phyloP scores from a whole-genome alignment of 148 eudicot genomes.

The Fagopyrum esculentum region DNA sequence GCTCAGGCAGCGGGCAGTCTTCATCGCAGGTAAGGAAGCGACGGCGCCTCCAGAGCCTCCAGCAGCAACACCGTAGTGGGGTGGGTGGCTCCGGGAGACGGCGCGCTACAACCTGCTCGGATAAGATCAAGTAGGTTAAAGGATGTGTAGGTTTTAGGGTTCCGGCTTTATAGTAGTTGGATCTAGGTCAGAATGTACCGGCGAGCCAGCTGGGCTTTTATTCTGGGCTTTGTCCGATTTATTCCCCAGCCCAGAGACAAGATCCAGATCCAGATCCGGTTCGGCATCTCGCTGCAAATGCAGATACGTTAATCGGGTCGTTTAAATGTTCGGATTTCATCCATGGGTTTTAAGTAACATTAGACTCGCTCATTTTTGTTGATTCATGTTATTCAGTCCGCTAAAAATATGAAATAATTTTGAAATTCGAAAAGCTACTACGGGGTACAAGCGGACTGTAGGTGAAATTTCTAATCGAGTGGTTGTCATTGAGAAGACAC shows the following conservation, averaged over 20 bases:
- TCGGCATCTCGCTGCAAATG: background rate
- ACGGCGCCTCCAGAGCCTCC: constrained; percentile 4
- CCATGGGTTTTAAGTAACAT: too few relatives aligned
- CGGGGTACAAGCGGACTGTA: too few relatives aligned
- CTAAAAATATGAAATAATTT: too few relatives aligned
- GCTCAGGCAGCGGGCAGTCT: constrained; percentile 16
- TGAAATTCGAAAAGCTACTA: too few relatives aligned
- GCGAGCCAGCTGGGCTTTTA: background rate
- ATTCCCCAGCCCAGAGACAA: background rate
- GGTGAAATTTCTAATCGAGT: too few relatives aligned
- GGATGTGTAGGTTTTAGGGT: background rate
- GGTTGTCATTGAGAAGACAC: too few relatives aligned
- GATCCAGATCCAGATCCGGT: background rate
- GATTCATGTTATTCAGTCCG: too few relatives aligned
- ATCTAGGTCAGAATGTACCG: too few relatives aligned
- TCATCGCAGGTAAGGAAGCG: constrained; percentile 12
- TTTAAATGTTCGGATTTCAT: too few relatives aligned
- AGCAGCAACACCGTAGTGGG: constrained; percentile 1
- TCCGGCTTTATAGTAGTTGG: background rate
- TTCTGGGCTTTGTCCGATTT: background rate
- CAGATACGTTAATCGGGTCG: too few relatives aligned
- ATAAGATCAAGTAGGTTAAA: constrained; percentile 13
- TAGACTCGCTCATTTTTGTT: too few relatives aligned
- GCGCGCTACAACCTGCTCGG: constrained; percentile 7
- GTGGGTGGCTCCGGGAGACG: constrained; percentile 11